Evolutionary conservation across 129 eudicot species (phyloP).

Genomic region (Tagetes patula): DNA sequence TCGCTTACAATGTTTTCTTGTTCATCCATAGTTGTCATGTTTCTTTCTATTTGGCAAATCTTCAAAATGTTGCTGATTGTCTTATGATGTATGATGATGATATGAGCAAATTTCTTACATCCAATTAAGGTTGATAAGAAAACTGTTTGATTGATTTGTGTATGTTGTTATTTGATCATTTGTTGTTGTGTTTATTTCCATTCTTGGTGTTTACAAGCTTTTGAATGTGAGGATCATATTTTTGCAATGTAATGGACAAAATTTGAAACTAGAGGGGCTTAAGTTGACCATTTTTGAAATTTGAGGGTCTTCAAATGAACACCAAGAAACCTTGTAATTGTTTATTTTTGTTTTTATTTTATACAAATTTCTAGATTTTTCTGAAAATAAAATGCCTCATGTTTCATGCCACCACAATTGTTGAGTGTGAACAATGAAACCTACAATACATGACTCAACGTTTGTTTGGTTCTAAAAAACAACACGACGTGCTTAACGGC

Average conservation of each 20-base stretch:
- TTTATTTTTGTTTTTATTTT: neutral
- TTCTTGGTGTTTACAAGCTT: conserved; percentile 28
- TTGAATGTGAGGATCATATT: conserved; percentile 63
- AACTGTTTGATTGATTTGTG: conserved; percentile 12
- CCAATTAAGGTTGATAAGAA: conserved; percentile 21
- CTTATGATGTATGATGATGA: conserved; percentile 16
- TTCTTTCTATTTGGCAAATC: neutral
- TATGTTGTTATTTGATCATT: conserved; percentile 11
- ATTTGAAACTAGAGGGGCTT: conserved; percentile 7
- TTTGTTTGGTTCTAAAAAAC: too few relatives aligned
- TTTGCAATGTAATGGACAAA: neutral
- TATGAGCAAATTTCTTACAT: conserved; percentile 18
- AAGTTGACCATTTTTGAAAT: neutral
- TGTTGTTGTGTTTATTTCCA: conserved; percentile 10
- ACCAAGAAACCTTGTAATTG: neutral
- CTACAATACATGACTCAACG: too few relatives aligned
- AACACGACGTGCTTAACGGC: too few relatives aligned
- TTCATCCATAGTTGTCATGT: conserved; percentile 24
- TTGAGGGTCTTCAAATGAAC: neutral
- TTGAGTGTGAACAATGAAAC: too few relatives aligned
- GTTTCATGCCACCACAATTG: too few relatives aligned
- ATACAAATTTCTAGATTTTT: neutral
- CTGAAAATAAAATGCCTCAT: neutral
- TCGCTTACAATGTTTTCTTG: conserved; percentile 4
- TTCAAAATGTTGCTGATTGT: conserved; percentile 6